Percentiles rank a stretch among this genome's conserved stretches.
phyloP scores from a whole-genome alignment of 768 basidiomycete genomes.

The Guyanaporus albipodus region DNA sequence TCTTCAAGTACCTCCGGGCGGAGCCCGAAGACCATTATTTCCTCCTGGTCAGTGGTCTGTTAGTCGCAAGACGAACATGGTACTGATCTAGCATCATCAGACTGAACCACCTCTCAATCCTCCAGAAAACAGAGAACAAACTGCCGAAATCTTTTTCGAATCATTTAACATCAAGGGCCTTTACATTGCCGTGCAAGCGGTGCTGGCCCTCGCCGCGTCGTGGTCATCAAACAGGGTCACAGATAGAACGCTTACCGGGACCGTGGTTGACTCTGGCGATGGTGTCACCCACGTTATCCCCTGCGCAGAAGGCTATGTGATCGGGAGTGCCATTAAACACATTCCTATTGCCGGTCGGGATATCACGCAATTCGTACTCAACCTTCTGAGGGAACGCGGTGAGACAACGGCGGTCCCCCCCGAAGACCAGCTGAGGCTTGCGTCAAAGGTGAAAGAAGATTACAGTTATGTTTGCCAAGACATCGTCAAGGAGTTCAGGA shows the following conservation, averaged over 20 bases:
- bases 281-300: conserved; percentile 99
- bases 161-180: conserved; percentile 99
- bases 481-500: conserved; percentile 97
- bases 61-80: neutral
- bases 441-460: conserved; percentile 94
- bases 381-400: conserved; percentile 91
- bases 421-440: conserved; percentile 90
- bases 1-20: conserved; percentile 98
- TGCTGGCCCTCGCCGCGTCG: conserved; percentile 94
- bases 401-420: conserved; percentile 89
- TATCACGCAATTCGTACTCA: conserved; percentile 94
- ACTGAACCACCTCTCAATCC: conserved; percentile 99
- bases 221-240: conserved; percentile 90
- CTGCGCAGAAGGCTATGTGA: conserved; percentile 96
- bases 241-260: conserved; percentile 91
- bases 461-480: conserved; percentile 99
- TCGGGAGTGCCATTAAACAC: conserved; percentile 97
- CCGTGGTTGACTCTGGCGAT: conserved; percentile 98
- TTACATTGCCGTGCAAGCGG: conserved; percentile 98
- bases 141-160: conserved; percentile 99
- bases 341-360: conserved; percentile 98
- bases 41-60: conserved; percentile 68
- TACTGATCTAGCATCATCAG: conserved; percentile 38
- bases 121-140: conserved; percentile 98
- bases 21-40: conserved; percentile 99